Base-by-base conservation (phyloP, 805 yeast genomes). In the Candida lessepsii region DNA sequence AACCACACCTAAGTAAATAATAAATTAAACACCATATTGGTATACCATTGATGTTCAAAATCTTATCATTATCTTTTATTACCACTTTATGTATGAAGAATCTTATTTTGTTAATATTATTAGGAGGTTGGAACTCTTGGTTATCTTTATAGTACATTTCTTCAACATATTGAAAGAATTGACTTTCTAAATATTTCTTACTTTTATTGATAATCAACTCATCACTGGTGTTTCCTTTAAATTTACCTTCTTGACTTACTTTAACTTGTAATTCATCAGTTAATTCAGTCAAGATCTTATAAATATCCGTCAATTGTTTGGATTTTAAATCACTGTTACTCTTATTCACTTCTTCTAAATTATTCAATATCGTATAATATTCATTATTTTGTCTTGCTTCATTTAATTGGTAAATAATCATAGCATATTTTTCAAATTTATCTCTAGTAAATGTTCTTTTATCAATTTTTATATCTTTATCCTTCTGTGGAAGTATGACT, bases 1-100 rank as follows among this genome's bases (percentile, higher is more conserved):
- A 76, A 2, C 99, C 98, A 3, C 91, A 81, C 54, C 99, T 80
- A 37, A 93, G 60, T 46, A 91, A 68, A 60, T 86, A 91, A 57
- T 84, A 93, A 9, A 93, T 64, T 27, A 88, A 65, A 0, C 96
- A 96, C 99, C 99, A 91, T n/a, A 93, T 77, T 8, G 98, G 98
- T 1, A 77, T 69, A 13, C 89, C 89, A 61, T 91, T 90, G 17
- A 88, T 81, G 40, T 54, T 54, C 41, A 67, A 53, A 1, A 73
- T 67, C 40, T 59, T 60, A 15, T 60, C 60, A 18, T 51, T 42
- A 46, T 65, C 64, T 40, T 59, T 63, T 35, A 55, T 45, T 28
- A 67, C 57, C 16, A 70, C 54, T 40, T 63, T 62, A 44, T 67
- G 54, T 30, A 69, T 67, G 47, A 86, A 75, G 37, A 83, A 78